phyloP scores from a whole-genome alignment of 1,284 basidiomycete genomes.

The Quambalaria eucalypti region DNA sequence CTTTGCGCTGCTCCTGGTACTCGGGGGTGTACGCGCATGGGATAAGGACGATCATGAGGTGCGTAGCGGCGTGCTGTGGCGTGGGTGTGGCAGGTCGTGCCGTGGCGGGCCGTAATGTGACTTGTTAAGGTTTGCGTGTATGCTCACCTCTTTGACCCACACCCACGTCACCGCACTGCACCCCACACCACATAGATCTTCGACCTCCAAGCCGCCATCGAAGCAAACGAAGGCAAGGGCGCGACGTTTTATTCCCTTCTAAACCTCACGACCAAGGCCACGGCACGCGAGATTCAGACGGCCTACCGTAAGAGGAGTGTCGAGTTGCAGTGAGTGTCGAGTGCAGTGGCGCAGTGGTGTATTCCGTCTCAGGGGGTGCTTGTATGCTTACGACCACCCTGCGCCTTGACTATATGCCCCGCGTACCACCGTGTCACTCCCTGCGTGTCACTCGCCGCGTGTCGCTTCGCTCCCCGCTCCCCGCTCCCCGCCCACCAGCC shows the following conservation, averaged over 20 bases:
- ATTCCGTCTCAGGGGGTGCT: background rate
- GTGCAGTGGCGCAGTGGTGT: background rate
- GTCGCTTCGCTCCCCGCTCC: background rate
- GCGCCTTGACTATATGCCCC: background rate
- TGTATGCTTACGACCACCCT: background rate
- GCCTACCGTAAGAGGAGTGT: conserved; percentile 40
- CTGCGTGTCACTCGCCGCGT: background rate
- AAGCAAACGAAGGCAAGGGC: conserved; percentile 23
- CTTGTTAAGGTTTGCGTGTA: too few relatives aligned
- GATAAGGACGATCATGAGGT: background rate
- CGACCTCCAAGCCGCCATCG: conserved; percentile 38
- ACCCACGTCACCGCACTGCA: too few relatives aligned
- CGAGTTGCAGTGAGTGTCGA: conserved; percentile 30
- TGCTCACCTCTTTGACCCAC: too few relatives aligned
- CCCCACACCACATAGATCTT: conserved; percentile 25
- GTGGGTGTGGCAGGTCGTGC: background rate
- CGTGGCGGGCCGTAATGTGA: background rate
- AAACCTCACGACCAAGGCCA: conserved; percentile 18
- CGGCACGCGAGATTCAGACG: conserved; percentile 25
- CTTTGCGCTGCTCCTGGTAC: background rate
- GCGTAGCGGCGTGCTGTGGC: background rate
- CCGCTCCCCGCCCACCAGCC: conserved; percentile 6
- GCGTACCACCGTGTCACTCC: background rate
- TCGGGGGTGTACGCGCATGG: background rate
- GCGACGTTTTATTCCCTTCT: conserved; percentile 41